Evolutionary conservation across 768 basidiomycete genomes (phyloP).

Genomic region (Nidularia sp.): DNA sequence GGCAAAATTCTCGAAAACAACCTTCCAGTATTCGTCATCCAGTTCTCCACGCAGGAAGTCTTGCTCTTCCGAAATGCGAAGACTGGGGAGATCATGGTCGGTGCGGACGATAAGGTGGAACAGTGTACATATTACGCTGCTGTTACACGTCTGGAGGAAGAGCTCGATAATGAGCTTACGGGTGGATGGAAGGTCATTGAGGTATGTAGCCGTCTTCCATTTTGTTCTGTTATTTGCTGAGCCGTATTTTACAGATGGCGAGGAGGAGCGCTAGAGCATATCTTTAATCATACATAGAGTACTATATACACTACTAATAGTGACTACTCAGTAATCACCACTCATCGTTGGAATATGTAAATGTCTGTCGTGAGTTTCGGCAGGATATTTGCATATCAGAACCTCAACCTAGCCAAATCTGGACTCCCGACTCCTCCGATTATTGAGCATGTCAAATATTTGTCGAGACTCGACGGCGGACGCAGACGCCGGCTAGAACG

Average conservation of each 20-base stretch:
- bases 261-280: conserved; percentile 42
- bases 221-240: conserved; percentile 1
- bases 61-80: conserved; percentile 87
- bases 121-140: conserved; percentile 93
- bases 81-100: conserved; percentile 82
- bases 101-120: conserved; percentile 87
- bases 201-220: conserved; percentile 41
- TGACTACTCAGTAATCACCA: neutral
- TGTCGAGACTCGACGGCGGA: too few relatives aligned
- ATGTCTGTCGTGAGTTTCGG: neutral
- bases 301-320: neutral
- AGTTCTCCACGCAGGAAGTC: conserved; percentile 92
- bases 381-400: neutral
- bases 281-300: conserved; percentile 29
- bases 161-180: conserved; percentile 88
- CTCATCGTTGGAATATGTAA: too few relatives aligned
- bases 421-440: too few relatives aligned
- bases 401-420: too few relatives aligned
- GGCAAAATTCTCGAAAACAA: conserved; percentile 90
- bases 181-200: conserved; percentile 98
- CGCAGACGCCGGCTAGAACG: too few relatives aligned
- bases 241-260: conserved; percentile 27
- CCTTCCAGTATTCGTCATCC: conserved; percentile 86
- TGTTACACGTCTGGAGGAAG: conserved; percentile 82
- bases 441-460: too few relatives aligned